Evolutionary conservation across 495 filamentous ascomycete species (phyloP).

Genomic region (Massariosphaeria phaeospora): DNA sequence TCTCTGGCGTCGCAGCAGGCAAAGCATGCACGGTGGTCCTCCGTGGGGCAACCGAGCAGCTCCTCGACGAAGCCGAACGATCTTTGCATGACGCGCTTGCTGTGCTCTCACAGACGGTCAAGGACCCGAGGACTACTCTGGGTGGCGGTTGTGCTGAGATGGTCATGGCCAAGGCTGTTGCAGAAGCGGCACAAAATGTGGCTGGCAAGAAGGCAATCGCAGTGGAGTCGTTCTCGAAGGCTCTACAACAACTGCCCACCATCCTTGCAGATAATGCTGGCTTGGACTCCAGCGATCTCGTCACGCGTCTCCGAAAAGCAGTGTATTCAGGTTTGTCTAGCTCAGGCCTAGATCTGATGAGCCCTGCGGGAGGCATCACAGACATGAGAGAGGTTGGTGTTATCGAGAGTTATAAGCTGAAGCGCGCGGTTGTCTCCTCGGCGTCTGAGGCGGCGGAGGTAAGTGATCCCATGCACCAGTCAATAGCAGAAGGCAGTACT

Average conservation of each 20-base stretch:
- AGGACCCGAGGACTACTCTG: constrained; percentile 87
- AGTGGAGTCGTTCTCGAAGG: constrained; percentile 81
- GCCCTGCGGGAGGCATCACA: constrained; percentile 85
- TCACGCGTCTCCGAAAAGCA: constrained; percentile 83
- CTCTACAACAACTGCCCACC: constrained; percentile 87
- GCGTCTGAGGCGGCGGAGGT: constrained; percentile 96
- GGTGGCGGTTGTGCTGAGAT: constrained; percentile 97
- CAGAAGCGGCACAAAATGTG: constrained; percentile 86
- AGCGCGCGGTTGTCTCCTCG: constrained; percentile 90
- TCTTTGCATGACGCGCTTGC: constrained; percentile 94
- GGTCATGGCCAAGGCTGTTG: constrained; percentile 97
- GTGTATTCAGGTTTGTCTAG: constrained; percentile 91
- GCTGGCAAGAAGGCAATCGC: constrained; percentile 95
- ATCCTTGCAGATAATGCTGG: constrained; percentile 97
- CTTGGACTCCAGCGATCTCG: constrained; percentile 88
- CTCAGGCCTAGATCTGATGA: constrained; percentile 82
- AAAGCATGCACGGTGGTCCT: constrained; percentile 96
- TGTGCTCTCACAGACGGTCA: constrained; percentile 93
- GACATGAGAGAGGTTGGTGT: constrained; percentile 96
- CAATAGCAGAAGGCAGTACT: constrained; percentile 18
- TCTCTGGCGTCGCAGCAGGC: constrained; percentile 91
- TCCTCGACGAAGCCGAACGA: constrained; percentile 93
- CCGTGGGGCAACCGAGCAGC: constrained; percentile 90
- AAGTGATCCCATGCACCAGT: constrained; percentile 37
- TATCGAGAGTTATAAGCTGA: constrained; percentile 98